phyloP scores from a whole-genome alignment of 257 asterid species.

The Fraxinus cuspidata region DNA sequence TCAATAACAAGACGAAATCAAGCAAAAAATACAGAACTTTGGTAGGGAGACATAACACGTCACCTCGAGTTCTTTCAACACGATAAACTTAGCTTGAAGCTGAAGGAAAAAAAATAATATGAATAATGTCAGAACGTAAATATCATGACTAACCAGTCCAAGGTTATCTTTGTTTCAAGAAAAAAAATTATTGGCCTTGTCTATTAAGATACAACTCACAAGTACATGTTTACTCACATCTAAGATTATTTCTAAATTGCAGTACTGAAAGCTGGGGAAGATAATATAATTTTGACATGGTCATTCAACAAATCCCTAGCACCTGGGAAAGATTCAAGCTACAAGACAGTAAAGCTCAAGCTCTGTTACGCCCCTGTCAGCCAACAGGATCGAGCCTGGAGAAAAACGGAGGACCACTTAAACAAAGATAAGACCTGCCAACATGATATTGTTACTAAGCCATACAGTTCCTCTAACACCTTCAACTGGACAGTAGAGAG shows the following conservation, averaged over 20 bases:
- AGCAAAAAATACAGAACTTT: background rate
- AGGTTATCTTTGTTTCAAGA: background rate
- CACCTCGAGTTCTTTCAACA: background rate
- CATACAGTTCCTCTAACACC: slow-evolving; percentile 20
- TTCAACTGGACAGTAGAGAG: slow-evolving; percentile 18
- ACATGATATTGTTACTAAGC: slow-evolving; percentile 16
- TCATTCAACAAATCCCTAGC: slow-evolving; percentile 20
- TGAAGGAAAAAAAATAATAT: background rate
- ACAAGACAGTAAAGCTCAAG: slow-evolving; percentile 24
- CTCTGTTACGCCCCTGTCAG: slow-evolving; percentile 38
- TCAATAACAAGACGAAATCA: background rate
- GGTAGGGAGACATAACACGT: background rate
- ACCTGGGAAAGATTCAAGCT: slow-evolving; percentile 23
- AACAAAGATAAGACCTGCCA: slow-evolving; percentile 34
- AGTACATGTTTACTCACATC: background rate
- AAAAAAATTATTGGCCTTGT: background rate
- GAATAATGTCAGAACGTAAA: background rate
- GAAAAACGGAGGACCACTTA: slow-evolving; percentile 26
- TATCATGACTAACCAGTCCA: background rate
- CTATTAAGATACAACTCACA: background rate
- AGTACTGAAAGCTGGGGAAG: slow-evolving; percentile 30
- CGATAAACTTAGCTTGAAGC: background rate
- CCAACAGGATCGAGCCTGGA: slow-evolving; percentile 37
- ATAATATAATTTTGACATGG: slow-evolving; percentile 29
- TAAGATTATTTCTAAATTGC: background rate